Evolutionary conservation across 1,284 basidiomycete species (phyloP), one percentile per base, ranked within the genome.

Genomic region (Microbotryum violaceum): DNA sequence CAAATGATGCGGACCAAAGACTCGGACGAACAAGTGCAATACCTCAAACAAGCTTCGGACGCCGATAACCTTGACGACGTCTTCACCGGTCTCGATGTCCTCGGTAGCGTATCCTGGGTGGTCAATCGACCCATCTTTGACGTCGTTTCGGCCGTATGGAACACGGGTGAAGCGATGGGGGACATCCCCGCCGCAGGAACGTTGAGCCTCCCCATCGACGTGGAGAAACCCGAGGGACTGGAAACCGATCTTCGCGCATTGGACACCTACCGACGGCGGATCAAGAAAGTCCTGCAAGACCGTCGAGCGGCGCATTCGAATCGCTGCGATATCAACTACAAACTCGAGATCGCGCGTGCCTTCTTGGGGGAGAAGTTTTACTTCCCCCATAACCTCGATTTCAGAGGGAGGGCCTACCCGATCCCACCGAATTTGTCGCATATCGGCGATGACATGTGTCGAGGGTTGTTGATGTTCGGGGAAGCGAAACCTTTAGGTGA

Each of bases 351-450:
- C 71, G 94, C 94, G 2, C 82, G 90, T 61, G 86, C 92, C 86
- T 93, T 91, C 80, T 77, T 91, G 51, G 83, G 82, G 45, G 91
- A 97, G 72, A 84, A 80, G 0, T 87, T 98, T 75, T 98, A 92
- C 77, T 82, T 96, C 65, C 94, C 94, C 0, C 96, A 98, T 77
- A 97, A 97, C 76, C 81, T 98, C 73, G 96, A 99, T 76, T 99
- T 98, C 83, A 85, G 94, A 66, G 96, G 96, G 6, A 86, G 94
- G 57, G 92, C 94, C 1, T 99, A 99, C 74, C 94, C 96, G 4
- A 87, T 97, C 57, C 93, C 96, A 0, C 91, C 94, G 2, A 91
- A 97, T 78, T 79, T 99, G 64, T 93, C 88, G 72, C 96, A 98
- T 72, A 89, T 97, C 58, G 94, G 94, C 23, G 90, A 98, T 74